Conservation (phyloP, 2,329 filamentous ascomycete genomes). For the Botrytis paeoniae region DNA sequence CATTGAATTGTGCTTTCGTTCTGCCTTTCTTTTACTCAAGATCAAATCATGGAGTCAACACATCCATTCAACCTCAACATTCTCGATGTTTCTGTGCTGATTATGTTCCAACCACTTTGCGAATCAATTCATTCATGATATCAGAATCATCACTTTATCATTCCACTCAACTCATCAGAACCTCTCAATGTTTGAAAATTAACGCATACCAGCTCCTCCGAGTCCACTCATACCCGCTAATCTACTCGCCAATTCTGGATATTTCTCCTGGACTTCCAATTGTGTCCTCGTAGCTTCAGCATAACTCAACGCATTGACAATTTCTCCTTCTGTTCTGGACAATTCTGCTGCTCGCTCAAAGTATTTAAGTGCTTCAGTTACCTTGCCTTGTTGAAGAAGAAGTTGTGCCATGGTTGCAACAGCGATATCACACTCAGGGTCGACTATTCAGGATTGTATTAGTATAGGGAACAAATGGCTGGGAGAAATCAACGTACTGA, state of each 20-base stretch:
- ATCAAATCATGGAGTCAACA: constrained; percentile 16
- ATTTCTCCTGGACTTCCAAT: constrained; percentile 85
- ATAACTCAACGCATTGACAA: constrained; percentile 93
- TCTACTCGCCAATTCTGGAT: constrained; percentile 73
- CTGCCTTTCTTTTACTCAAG: constrained; percentile 15
- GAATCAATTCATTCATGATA: neutral
- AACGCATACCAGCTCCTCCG: constrained; percentile 31
- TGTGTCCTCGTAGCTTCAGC: constrained; percentile 96
- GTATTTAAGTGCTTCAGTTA: constrained; percentile 90
- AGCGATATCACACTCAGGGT: constrained; percentile 97
- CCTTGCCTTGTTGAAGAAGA: constrained; percentile 95
- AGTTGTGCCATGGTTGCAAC: constrained; percentile 98
- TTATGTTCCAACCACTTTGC: neutral
- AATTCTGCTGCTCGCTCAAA: constrained; percentile 96
- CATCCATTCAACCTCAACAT: constrained; percentile 9
- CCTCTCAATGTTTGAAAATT: constrained; percentile 19
- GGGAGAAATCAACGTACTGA: constrained; percentile 61
- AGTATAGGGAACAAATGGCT: constrained; percentile 2
- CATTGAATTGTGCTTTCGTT: constrained; percentile 12
- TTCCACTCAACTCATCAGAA: no score
- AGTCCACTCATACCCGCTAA: constrained; percentile 58
- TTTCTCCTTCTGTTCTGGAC: constrained; percentile 89
- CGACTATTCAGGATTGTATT: constrained; percentile 56
- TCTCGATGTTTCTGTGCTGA: neutral
- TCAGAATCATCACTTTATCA: neutral